A percentile compares a stretch with the other conserved stretches of the same genome.
These are phyloP conservation scores for Pichia sp. DNA, from an alignment of 1,139 yeast species.

Conservation along the genomic window DNA sequence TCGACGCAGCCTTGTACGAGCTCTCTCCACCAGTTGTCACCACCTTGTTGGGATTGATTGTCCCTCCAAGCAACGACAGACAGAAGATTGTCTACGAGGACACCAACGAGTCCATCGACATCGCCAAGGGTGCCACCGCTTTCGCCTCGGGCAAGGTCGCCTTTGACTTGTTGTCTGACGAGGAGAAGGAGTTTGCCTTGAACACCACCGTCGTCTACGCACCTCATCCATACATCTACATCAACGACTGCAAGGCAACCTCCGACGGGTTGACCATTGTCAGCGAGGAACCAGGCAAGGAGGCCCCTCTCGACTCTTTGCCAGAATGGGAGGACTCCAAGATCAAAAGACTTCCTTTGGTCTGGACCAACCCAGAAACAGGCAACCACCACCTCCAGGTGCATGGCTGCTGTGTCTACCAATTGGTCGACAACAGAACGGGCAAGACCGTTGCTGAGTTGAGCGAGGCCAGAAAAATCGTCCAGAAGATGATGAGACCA, in stretches of 20 bases:
- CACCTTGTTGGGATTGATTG: slow-evolving; percentile 74
- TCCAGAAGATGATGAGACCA: slow-evolving; percentile 74
- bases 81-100: slow-evolving; percentile 63
- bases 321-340: slow-evolving; percentile 80
- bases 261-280: slow-evolving; percentile 84
- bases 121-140: slow-evolving; percentile 83
- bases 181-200: slow-evolving; percentile 69
- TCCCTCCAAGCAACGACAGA: slow-evolving; percentile 54
- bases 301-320: slow-evolving; percentile 57
- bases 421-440: slow-evolving; percentile 51
- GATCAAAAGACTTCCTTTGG: slow-evolving; percentile 73
- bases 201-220: slow-evolving; percentile 79
- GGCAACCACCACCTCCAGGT: slow-evolving; percentile 77
- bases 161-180: slow-evolving; percentile 58
- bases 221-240: slow-evolving; percentile 86
- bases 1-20: slow-evolving; percentile 82
- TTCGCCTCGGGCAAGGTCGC: slow-evolving; percentile 80
- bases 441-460: slow-evolving; percentile 58
- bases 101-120: slow-evolving; percentile 56
- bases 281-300: slow-evolving; percentile 60
- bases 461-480: slow-evolving; percentile 66
- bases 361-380: slow-evolving; percentile 91
- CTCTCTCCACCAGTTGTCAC: slow-evolving; percentile 83
- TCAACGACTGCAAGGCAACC: slow-evolving; percentile 75
- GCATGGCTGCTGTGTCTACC: slow-evolving; percentile 80